phyloP scores from a whole-genome alignment of 345 rosid genomes.

The Eucalyptus pumila region DNA sequence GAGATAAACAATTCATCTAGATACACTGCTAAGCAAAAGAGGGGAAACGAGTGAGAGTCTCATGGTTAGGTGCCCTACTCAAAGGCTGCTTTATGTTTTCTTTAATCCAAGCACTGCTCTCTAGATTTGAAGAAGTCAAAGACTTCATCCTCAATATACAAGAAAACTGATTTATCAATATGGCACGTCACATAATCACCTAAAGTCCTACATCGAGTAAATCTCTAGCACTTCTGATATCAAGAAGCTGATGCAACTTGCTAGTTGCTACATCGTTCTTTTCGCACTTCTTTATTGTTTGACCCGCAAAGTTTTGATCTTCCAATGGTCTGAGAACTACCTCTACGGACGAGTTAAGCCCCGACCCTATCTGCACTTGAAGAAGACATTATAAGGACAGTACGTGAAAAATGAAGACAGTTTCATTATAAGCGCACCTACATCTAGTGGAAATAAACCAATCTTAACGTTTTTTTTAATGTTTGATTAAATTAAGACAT shows the following conservation, averaged over 20 bases:
- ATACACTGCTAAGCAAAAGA: not conserved
- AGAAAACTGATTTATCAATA: not conserved
- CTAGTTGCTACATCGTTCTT: not conserved
- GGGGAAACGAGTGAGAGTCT: not conserved
- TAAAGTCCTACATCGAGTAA: not conserved
- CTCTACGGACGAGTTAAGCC: not conserved
- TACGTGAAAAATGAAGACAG: not conserved
- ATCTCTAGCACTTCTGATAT: not conserved
- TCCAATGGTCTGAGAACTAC: not conserved
- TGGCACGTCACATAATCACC: not conserved
- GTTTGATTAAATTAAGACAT: not conserved
- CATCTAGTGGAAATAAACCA: not conserved
- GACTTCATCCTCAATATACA: not conserved
- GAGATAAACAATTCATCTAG: not conserved
- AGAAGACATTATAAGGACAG: not conserved
- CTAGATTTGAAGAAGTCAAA: not conserved
- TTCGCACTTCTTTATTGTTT: not conserved
- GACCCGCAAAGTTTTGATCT: not conserved
- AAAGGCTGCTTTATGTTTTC: not conserved
- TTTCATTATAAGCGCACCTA: not conserved
- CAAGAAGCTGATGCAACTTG: not conserved
- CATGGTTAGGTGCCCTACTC: not conserved
- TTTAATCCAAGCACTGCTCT: not conserved
- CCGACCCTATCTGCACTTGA: not conserved
- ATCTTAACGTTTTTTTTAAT: not conserved